A percentile compares a stretch with the other conserved stretches of the same genome.
These are phyloP conservation scores for Persicaria maculosa DNA, from an alignment of 148 eudicot species.

Conservation along the genomic window DNA sequence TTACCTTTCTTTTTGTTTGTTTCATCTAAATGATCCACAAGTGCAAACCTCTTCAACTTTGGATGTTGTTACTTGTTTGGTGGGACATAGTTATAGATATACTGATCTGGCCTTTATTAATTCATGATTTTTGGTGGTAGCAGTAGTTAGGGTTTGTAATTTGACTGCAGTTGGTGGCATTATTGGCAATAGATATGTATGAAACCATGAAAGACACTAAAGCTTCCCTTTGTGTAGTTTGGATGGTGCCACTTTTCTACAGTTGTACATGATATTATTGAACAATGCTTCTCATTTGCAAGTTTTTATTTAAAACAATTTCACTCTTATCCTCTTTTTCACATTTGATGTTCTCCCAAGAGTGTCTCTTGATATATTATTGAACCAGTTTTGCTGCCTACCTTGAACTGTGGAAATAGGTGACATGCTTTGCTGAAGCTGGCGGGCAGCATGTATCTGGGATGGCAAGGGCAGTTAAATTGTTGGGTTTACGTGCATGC, in stretches of 20 bases:
- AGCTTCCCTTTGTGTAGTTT: neutral
- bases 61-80: no score
- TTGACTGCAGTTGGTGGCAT: neutral
- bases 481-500: constrained; percentile 81
- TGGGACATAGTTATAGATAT: no score
- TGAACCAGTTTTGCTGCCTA: neutral
- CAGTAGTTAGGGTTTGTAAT: neutral
- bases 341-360: neutral
- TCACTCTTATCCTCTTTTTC: neutral
- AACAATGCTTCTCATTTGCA: neutral
- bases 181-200: neutral
- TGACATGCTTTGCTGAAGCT: constrained; percentile 95
- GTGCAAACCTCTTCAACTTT: no score
- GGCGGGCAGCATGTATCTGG: constrained; percentile 88
- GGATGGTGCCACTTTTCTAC: neutral
- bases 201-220: neutral
- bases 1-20: neutral
- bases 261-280: neutral
- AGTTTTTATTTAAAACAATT: no score
- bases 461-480: constrained; percentile 80
- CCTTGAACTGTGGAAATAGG: constrained; percentile 27
- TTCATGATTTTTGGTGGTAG: neutral
- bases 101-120: no score
- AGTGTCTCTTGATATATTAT: neutral
- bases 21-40: no score